Evolutionary conservation across 2,329 filamentous ascomycete genomes (phyloP).

Genomic region (Sporothrix luriei): DNA sequence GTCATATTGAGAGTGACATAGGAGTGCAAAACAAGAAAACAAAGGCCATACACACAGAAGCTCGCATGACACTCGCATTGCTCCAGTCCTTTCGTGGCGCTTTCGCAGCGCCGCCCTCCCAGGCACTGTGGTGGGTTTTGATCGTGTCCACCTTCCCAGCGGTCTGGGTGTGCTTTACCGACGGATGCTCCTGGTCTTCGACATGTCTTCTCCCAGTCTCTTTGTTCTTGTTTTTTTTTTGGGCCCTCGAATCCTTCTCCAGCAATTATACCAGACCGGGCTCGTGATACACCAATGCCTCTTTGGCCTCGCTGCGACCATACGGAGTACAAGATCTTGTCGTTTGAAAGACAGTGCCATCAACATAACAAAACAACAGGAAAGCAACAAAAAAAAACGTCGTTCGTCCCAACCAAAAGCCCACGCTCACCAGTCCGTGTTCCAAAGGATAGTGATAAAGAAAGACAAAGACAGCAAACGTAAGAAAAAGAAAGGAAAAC

Average conservation of each 20-base stretch:
- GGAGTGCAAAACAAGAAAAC: neutral
- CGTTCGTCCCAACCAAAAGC: neutral
- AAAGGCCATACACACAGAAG: neutral
- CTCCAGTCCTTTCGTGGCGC: conserved; percentile 12
- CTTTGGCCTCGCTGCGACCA: neutral
- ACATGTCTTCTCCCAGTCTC: too few species aligned
- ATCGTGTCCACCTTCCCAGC: neutral
- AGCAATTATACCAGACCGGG: conserved; percentile 5
- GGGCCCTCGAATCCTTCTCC: neutral
- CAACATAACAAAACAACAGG: neutral
- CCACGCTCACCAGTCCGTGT: neutral
- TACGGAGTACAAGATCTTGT: neutral
- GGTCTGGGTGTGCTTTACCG: neutral
- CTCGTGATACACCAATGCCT: neutral
- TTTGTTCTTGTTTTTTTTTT: neutral
- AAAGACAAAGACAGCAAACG: neutral
- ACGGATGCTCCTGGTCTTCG: neutral
- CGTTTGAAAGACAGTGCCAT: neutral
- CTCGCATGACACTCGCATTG: conserved; percentile 16
- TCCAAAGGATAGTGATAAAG: neutral
- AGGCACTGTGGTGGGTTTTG: neutral
- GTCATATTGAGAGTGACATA: neutral
- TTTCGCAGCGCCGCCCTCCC: neutral
- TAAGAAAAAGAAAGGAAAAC: neutral
- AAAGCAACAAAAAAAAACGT: neutral